These are phyloP conservation scores for Ascochyta clinopodiicola DNA, from an alignment of 2,329 filamentous ascomycete species.

Conservation along the genomic window DNA sequence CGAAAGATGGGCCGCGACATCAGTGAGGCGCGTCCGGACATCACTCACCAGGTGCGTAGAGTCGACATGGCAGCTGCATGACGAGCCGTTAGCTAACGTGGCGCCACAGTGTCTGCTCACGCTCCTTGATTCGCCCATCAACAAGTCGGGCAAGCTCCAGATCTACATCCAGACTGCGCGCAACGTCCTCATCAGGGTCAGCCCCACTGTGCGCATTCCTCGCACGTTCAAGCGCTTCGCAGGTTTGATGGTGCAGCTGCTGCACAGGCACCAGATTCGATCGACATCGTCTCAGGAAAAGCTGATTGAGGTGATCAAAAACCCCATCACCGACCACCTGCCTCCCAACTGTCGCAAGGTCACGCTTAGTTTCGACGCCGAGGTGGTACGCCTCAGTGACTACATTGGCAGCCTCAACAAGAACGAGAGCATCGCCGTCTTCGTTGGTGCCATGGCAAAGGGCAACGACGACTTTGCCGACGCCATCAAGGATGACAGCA, in stretches of 20 bases:
- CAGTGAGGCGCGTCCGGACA: constrained; percentile 95
- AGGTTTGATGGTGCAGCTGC: constrained; percentile 96
- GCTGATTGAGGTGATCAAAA: constrained; percentile 95
- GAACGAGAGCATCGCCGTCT: constrained; percentile 95
- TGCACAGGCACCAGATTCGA: constrained; percentile 93
- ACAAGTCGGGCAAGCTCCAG: constrained; percentile 96
- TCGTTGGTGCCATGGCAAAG: constrained; percentile 98
- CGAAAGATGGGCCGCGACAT: constrained; percentile 99
- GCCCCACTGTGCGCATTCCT: constrained; percentile 95
- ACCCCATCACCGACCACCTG: constrained; percentile 95
- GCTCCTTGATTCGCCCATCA: constrained; percentile 95
- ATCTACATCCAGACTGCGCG: constrained; percentile 99
- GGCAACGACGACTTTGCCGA: constrained; percentile 95
- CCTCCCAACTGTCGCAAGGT: constrained; percentile 98
- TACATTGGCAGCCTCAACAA: constrained; percentile 81
- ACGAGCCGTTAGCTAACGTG: constrained; percentile 27
- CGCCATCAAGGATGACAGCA: constrained; percentile 92
- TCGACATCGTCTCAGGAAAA: constrained; percentile 98
- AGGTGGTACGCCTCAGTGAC: constrained; percentile 84
- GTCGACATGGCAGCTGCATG: constrained; percentile 8
- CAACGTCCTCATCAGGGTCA: constrained; percentile 96
- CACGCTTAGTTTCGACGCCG: constrained; percentile 91
- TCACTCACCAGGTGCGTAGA: constrained; percentile 88
- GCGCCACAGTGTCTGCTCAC: constrained; percentile 84
- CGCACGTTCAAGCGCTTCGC: constrained; percentile 99